Evolutionary conservation across 2,329 filamentous ascomycete species (phyloP).

Genomic region (Pseudonectria foliicola): DNA sequence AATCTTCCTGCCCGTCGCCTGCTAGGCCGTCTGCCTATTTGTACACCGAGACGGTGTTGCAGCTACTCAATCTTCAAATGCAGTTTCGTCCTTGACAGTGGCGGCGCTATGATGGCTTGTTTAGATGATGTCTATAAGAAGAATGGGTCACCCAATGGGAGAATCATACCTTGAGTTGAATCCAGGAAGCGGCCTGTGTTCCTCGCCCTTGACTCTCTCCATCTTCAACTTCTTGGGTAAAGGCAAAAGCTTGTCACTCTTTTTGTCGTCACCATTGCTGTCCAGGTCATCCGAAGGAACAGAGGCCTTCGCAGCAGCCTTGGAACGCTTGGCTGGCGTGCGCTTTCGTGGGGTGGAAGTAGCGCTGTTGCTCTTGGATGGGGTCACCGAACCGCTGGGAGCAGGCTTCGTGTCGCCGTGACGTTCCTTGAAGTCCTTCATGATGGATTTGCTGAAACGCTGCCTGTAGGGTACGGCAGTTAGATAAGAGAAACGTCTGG

Average conservation of each 20-base stretch:
- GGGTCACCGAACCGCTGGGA: conserved; percentile 3
- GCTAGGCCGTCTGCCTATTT: too few species aligned
- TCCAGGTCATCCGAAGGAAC: neutral
- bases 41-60: neutral
- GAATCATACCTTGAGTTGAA: conserved; percentile 15
- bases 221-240: neutral
- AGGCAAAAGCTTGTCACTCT: too few species aligned
- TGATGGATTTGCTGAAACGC: conserved; percentile 32
- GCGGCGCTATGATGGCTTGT: conserved; percentile 6
- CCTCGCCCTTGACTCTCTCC: conserved; percentile 1
- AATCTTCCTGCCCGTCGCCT: too few species aligned
- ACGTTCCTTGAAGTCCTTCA: conserved; percentile 28
- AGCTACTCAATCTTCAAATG: conserved; percentile 11
- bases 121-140: conserved; percentile 5
- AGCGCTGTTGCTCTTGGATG: conserved; percentile 14
- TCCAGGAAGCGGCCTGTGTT: too few species aligned
- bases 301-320: too few species aligned
- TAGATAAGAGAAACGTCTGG: neutral
- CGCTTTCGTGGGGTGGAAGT: conserved; percentile 13
- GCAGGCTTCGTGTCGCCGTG: conserved; percentile 13
- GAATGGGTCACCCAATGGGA: too few species aligned
- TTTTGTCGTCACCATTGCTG: neutral
- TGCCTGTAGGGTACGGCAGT: conserved; percentile 21
- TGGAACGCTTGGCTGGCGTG: conserved; percentile 8
- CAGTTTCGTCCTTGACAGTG: conserved; percentile 1